Base-by-base conservation (phyloP, 73 alveolate species). In the Paramecium sonneborni region DNA sequence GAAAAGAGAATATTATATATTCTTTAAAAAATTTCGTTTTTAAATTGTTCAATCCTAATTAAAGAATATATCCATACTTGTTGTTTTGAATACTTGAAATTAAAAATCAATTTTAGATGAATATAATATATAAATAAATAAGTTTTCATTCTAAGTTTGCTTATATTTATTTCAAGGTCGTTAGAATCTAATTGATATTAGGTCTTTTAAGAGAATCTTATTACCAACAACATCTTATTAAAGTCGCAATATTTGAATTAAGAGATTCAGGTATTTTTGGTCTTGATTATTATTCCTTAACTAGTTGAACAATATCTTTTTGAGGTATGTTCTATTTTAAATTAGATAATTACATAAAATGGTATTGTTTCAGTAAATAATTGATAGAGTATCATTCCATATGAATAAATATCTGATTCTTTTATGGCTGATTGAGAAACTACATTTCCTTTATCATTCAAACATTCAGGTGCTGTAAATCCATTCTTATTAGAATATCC, bases 401-500 rank as follows among this genome's bases (percentile, higher is more conserved):
- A 46, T 41, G 90, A 79, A 39, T 79, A 79, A 0, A 79, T 79
- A 23, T 79, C 90, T 2, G 74, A 20, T 79, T 38, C 90, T 44
- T 79, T 79, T 0, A 23, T 79, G 8, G 76, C n/a, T 11, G 69
- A 20, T 7, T 62, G 44, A 43, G 90, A 79, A 12, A 79, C 90
- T n/a, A 79, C 90, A 79, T 24, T 79, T 2, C 90, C 90, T 24
- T 44, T 79, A 18, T 79, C 90, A 12, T 14, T 34, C 30, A 79
- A 44, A 79, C 90, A 43, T 79, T 79, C 90, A 18, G 90, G 90
- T 11, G 90, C 90, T 41, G 56, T 43, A 24, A 7, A 79, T 79
- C 90, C 90, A 79, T 32, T 41, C 10, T 79, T 79, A 43, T 79
- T 79, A 46, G 8, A 8, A 43, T 79, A 79, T 18, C 74, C 74